Conservation (phyloP, 2,329 filamentous ascomycete species). For the Malbranchea zuffiana region DNA sequence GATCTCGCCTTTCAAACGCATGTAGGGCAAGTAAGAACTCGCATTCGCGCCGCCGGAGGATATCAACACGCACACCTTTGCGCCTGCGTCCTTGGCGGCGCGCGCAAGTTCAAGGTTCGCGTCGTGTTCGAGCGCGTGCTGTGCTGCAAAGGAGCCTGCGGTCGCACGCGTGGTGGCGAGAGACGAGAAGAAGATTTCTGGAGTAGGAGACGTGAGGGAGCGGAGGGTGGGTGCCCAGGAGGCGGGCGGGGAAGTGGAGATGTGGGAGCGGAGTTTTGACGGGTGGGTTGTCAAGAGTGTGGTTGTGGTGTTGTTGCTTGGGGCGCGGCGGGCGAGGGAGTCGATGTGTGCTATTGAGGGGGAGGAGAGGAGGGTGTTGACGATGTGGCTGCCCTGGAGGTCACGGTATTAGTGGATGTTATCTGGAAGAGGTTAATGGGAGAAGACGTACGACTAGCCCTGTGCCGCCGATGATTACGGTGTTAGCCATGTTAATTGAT, state of each 20-base stretch:
- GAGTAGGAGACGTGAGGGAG: constrained; percentile 44
- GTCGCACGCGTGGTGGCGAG: constrained; percentile 68
- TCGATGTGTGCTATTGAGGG: constrained; percentile 32
- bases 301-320: constrained; percentile 40
- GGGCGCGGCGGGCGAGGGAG: constrained; percentile 36
- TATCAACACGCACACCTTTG: constrained; percentile 66
- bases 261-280: constrained; percentile 54
- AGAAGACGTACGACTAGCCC: constrained; percentile 12
- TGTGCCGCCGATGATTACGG: constrained; percentile 13
- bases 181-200: constrained; percentile 60
- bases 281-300: constrained; percentile 45
- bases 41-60: constrained; percentile 46
- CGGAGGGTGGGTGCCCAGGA: constrained; percentile 54
- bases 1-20: constrained; percentile 73
- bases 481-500: no score
- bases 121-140: constrained; percentile 82
- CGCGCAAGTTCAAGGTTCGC: constrained; percentile 69
- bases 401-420: neutral
- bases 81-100: constrained; percentile 61
- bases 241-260: constrained; percentile 53
- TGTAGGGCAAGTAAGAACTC: constrained; percentile 45
- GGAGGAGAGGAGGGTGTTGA: constrained; percentile 41
- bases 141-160: constrained; percentile 65
- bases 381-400: constrained; percentile 59
- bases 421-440: neutral